phyloP scores from a whole-genome alignment of 176 grass and related monocot genomes.

The Puccinellia tenuiflora region DNA sequence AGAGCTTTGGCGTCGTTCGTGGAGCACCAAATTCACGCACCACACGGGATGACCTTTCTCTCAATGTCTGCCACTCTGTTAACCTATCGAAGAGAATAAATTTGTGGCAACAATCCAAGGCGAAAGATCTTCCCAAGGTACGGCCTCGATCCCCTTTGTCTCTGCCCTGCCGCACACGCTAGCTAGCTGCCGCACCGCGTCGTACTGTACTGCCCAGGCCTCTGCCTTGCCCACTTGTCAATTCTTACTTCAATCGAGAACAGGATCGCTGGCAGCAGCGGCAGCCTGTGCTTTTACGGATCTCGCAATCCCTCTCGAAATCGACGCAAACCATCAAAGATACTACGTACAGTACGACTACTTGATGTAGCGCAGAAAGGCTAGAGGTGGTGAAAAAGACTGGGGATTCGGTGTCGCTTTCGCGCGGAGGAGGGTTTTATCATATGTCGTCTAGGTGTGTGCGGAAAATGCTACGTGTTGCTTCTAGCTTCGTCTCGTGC shows the following conservation, averaged over 20 bases:
- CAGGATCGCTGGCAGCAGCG: background rate
- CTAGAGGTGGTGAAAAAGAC: background rate
- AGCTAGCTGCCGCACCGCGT: background rate
- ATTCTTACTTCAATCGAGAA: background rate
- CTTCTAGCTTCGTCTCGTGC: background rate
- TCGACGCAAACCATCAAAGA: conserved; percentile 26
- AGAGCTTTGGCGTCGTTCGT: no score
- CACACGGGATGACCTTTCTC: no score
- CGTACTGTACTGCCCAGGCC: background rate
- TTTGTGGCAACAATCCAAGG: conserved; percentile 1
- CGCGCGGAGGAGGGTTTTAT: background rate
- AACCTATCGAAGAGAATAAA: background rate
- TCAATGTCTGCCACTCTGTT: background rate
- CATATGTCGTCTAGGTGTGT: background rate
- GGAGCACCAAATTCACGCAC: no score
- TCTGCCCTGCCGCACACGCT: background rate
- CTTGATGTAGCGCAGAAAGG: background rate
- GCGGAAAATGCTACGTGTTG: background rate
- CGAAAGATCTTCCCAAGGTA: conserved; percentile 32
- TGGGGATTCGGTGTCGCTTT: background rate
- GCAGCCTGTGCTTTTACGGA: conserved; percentile 20
- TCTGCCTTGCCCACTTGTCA: background rate
- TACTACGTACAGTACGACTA: background rate
- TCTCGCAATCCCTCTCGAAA: conserved; percentile 34
- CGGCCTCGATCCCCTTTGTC: conserved; percentile 7